A percentile compares a stretch with the other conserved stretches of the same genome.
Evolutionary conservation across 345 rosid genomes (phyloP).

Genomic region (Populus pruinosa): DNA sequence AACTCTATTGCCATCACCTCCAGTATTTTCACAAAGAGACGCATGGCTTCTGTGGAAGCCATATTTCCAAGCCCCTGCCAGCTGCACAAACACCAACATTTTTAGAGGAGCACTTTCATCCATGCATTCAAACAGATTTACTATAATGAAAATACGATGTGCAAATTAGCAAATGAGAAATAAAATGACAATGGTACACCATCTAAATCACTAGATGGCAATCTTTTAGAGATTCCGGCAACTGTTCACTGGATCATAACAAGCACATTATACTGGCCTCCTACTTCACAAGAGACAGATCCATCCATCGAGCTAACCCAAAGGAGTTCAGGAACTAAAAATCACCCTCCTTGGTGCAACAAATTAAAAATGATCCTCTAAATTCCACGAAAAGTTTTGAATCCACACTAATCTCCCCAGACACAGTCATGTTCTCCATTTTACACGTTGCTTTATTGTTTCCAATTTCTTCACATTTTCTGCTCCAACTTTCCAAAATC

Average conservation of each 20-base stretch:
- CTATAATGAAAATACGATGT: not conserved
- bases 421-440: not conserved
- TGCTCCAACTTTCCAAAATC: not conserved
- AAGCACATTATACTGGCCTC: not conserved
- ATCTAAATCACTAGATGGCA: not conserved
- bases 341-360: not conserved
- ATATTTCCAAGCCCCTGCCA: slow-evolving; percentile 96
- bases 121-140: not conserved
- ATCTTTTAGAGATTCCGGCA: not conserved
- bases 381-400: not conserved
- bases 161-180: not conserved
- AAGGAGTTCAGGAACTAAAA: not conserved
- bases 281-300: not conserved
- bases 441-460: not conserved
- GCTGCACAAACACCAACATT: slow-evolving; percentile 38
- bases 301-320: not conserved
- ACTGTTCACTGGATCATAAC: not conserved
- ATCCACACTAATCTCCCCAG: not conserved
- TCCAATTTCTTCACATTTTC: not conserved
- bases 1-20: slow-evolving; percentile 53
- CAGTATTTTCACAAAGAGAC: slow-evolving; percentile 94
- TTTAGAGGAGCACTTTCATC: slow-evolving; percentile 5
- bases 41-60: slow-evolving; percentile 97
- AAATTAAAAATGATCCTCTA: not conserved
- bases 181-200: not conserved